Conservation (phyloP, 176 grass and related monocot genomes). For the Puccinellia tenuiflora region DNA sequence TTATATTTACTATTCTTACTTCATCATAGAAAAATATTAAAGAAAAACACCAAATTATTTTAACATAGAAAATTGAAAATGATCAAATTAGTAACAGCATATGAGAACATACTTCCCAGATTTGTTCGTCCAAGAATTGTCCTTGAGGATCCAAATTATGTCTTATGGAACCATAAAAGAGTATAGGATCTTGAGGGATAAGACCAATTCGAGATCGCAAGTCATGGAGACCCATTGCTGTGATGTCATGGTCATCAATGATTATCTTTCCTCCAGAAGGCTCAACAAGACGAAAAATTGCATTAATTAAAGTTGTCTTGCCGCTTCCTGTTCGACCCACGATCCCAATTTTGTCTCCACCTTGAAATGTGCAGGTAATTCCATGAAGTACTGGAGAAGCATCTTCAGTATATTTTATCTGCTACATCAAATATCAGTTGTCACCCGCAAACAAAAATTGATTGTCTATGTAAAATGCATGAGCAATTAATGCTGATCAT, state of each 20-base stretch:
- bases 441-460: background rate
- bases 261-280: slow-evolving; percentile 37
- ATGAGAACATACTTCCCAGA: slow-evolving; percentile 32
- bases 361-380: slow-evolving; percentile 40
- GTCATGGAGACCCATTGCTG: slow-evolving; percentile 27
- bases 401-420: slow-evolving; percentile 32
- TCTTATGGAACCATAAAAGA: slow-evolving; percentile 42
- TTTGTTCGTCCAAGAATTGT: slow-evolving; percentile 14
- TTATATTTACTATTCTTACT: background rate
- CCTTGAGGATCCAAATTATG: slow-evolving; percentile 41
- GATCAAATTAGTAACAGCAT: background rate
- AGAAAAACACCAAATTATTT: background rate
- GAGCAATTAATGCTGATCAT: background rate
- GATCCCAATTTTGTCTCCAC: slow-evolving; percentile 39
- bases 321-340: slow-evolving; percentile 47
- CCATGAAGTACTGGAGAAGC: slow-evolving; percentile 17
- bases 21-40: background rate
- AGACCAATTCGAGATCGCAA: slow-evolving; percentile 39
- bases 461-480: background rate
- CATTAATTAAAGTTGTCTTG: slow-evolving; percentile 41
- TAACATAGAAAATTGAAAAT: background rate
- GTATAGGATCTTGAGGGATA: slow-evolving; percentile 43
- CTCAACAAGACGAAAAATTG: slow-evolving; percentile 41
- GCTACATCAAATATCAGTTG: background rate
- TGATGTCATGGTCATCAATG: slow-evolving; percentile 34